phyloP scores from a whole-genome alignment of 352 stramenopile genomes.

The Globisporangium takayamanum region DNA sequence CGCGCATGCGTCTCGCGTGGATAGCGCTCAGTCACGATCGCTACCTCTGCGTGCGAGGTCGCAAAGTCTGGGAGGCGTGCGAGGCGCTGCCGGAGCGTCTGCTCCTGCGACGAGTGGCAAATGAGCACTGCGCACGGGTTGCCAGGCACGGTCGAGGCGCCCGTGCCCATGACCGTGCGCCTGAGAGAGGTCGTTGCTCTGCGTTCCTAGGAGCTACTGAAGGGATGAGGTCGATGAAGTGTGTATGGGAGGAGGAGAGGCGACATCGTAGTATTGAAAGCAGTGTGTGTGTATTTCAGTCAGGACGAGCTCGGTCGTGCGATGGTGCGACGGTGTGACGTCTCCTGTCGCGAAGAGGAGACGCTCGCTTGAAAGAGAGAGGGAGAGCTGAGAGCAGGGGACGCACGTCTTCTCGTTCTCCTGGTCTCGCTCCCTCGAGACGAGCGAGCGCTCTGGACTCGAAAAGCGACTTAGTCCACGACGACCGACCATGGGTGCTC shows the following conservation, averaged over 20 bases:
- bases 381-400: neutral
- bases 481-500: constrained; percentile 37
- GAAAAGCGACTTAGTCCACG: constrained; percentile 17
- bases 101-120: constrained; percentile 21
- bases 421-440: neutral
- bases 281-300: neutral
- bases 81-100: constrained; percentile 10
- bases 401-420: neutral
- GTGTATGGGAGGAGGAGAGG: no score
- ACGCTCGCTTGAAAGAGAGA: neutral
- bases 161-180: constrained; percentile 17
- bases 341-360: no score
- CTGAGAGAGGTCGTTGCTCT: no score
- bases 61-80: neutral
- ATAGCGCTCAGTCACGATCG: constrained; percentile 30
- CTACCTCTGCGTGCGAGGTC: neutral
- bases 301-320: neutral
- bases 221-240: no score
- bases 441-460: neutral
- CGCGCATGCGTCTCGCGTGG: constrained; percentile 29
- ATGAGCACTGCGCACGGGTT: constrained; percentile 15
- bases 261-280: no score
- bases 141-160: constrained; percentile 11
- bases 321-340: no score
- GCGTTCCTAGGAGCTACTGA: no score